Conservation (phyloP, 148 eudicot species). For the Simmondsia chinensis region DNA sequence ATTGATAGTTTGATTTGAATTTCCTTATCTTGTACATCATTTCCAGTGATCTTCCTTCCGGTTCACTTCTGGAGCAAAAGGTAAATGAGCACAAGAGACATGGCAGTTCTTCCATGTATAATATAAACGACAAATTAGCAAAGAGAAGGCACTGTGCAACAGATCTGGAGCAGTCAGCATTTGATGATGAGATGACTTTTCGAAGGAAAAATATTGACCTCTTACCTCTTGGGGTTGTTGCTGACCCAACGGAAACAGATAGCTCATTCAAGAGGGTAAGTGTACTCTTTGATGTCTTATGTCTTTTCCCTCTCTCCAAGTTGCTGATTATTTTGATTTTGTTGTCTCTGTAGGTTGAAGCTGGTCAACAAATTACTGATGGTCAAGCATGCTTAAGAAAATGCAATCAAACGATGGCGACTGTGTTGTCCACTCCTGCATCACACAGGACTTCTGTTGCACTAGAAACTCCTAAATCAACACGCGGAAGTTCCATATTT, state of each 20-base stretch:
- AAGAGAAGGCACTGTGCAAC: constrained; percentile 44
- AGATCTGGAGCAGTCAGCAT: constrained; percentile 15
- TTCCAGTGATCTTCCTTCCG: constrained; percentile 34
- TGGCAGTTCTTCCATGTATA: constrained; percentile 42
- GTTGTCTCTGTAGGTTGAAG: constrained; percentile 25
- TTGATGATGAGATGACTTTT: constrained; percentile 16
- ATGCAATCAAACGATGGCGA: constrained; percentile 32
- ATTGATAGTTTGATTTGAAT: neutral
- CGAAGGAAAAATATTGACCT: constrained; percentile 11
- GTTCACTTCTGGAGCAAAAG: constrained; percentile 21
- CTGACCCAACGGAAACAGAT: constrained; percentile 20
- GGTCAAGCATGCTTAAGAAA: constrained; percentile 47
- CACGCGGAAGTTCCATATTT: constrained; percentile 61
- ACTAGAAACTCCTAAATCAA: constrained; percentile 69
- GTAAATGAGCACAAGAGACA: constrained; percentile 40
- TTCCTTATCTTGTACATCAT: neutral
- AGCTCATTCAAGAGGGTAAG: constrained; percentile 31
- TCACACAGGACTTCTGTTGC: constrained; percentile 15
- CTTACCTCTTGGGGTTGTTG: constrained; percentile 9
- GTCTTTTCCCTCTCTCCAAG: too few species aligned
- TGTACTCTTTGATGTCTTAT: constrained; percentile 1
- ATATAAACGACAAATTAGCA: constrained; percentile 32
- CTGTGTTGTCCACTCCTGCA: constrained; percentile 51
- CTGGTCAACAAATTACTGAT: constrained; percentile 14
- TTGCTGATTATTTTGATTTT: neutral